phyloP scores from a whole-genome alignment of 345 rosid genomes.

The Acer saccharum region DNA sequence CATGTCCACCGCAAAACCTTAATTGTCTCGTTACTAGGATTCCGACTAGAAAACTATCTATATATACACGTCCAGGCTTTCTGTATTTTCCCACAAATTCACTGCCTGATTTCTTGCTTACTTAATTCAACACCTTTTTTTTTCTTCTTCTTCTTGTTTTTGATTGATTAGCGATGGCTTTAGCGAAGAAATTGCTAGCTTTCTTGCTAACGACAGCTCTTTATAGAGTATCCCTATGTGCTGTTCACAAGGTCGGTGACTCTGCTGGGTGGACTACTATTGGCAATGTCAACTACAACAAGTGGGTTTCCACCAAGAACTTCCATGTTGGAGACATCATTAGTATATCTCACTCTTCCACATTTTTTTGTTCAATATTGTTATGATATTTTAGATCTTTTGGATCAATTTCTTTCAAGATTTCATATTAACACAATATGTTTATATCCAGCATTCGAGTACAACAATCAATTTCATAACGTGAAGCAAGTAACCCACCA shows the following conservation, averaged over 20 bases:
- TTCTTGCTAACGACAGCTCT: not conserved
- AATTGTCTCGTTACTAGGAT: not conserved
- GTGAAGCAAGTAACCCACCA: not conserved
- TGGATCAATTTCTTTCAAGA: not conserved
- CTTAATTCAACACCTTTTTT: too few species aligned
- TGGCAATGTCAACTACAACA: not conserved
- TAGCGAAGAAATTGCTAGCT: not conserved
- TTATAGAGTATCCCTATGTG: not conserved
- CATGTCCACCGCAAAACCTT: not conserved
- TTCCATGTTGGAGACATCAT: conserved; percentile 6
- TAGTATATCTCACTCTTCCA: not conserved
- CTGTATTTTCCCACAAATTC: not conserved
- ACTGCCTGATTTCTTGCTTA: not conserved
- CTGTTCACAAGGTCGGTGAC: conserved; percentile 11
- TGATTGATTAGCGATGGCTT: not conserved
- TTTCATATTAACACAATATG: not conserved
- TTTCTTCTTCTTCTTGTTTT: not conserved
- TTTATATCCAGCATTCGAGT: not conserved
- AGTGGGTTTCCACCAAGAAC: conserved; percentile 8
- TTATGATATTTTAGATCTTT: not conserved
- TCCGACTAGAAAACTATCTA: not conserved
- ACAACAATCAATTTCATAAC: conserved; percentile 1
- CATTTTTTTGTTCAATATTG: not conserved
- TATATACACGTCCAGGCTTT: not conserved
- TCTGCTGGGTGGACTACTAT: conserved; percentile 2